Evolutionary conservation across 2,329 filamentous ascomycete species (phyloP).

Genomic region (Colletotrichum incanum): DNA sequence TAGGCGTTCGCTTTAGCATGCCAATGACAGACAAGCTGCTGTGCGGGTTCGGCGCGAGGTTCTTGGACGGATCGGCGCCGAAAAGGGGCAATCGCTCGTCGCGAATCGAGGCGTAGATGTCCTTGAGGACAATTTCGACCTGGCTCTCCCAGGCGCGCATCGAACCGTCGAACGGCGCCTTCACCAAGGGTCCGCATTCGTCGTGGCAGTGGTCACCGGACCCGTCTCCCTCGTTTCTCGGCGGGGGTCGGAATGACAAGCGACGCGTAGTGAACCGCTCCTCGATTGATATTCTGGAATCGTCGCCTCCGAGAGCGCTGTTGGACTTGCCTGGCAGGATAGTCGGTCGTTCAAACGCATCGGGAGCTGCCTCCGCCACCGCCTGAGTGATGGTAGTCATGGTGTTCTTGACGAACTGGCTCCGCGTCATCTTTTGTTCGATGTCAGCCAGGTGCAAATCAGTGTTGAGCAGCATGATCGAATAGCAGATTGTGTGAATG

Average conservation of each 20-base stretch:
- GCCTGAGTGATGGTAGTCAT: conserved; percentile 89
- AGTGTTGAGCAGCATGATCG: conserved; percentile 94
- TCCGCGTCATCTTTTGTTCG: conserved; percentile 94
- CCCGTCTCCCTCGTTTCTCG: conserved; percentile 58
- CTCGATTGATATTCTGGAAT: conserved; percentile 54
- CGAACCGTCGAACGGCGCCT: conserved; percentile 80
- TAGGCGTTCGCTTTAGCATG: conserved; percentile 88
- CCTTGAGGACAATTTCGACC: conserved; percentile 90
- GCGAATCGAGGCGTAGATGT: conserved; percentile 91
- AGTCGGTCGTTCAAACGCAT: conserved; percentile 74
- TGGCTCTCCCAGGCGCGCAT: conserved; percentile 89
- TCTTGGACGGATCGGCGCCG: conserved; percentile 72
- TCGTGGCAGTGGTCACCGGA: conserved; percentile 57
- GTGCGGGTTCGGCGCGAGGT: conserved; percentile 60
- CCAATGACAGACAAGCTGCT: conserved; percentile 81
- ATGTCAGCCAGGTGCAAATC: conserved; percentile 97
- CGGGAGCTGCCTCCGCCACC: conserved; percentile 79
- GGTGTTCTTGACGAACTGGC: conserved; percentile 96
- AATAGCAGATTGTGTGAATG: conserved; percentile 97
- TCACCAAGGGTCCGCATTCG: conserved; percentile 83
- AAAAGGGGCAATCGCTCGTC: conserved; percentile 90
- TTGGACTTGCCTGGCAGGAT: conserved; percentile 64
- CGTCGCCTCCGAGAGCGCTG: conserved; percentile 48
- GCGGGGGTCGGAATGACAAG: conserved; percentile 67
- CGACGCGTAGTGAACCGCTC: conserved; percentile 57